Conservation (phyloP, 495 filamentous ascomycete species). For the Durotheca rogersii region DNA sequence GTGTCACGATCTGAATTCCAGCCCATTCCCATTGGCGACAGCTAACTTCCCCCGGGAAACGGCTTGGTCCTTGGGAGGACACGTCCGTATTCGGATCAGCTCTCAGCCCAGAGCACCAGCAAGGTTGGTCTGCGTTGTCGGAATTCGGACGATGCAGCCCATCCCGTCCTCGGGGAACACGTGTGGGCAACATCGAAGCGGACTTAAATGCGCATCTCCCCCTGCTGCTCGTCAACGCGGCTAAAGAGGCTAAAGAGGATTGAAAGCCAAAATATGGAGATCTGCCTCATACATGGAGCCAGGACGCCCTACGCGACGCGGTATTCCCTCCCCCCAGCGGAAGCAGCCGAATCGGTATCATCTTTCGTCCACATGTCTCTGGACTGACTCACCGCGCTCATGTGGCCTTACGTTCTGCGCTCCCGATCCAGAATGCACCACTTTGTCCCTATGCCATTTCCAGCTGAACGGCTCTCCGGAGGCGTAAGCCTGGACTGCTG, state of each 20-base stretch:
- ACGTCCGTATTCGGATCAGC: neutral
- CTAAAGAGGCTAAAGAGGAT: constrained; percentile 38
- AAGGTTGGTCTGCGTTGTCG: constrained; percentile 9
- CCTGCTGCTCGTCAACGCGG: constrained; percentile 27
- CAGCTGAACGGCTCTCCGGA: neutral
- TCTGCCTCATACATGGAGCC: constrained; percentile 7
- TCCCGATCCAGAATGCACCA: neutral
- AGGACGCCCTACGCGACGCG: constrained; percentile 1
- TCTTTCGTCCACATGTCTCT: constrained; percentile 12
- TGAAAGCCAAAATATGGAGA: constrained; percentile 14
- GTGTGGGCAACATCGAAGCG: constrained; percentile 9
- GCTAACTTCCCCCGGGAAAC: constrained; percentile 8
- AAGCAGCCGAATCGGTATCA: constrained; percentile 17
- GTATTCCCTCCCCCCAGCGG: constrained; percentile 19
- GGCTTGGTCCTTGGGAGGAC: constrained; percentile 14
- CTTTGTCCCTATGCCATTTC: neutral
- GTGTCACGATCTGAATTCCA: neutral
- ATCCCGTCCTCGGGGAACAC: constrained; percentile 11
- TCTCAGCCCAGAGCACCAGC: constrained; percentile 1
- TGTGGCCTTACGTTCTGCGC: neutral
- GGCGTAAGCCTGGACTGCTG: neutral
- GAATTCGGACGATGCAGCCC: constrained; percentile 12
- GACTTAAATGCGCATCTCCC: constrained; percentile 19
- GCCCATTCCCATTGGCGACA: neutral
- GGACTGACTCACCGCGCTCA: constrained; percentile 3